Percentiles rank a stretch among this genome's conserved stretches.
phyloP scores from a whole-genome alignment of 1,284 basidiomycete genomes.

The Prillingera fragicola region DNA sequence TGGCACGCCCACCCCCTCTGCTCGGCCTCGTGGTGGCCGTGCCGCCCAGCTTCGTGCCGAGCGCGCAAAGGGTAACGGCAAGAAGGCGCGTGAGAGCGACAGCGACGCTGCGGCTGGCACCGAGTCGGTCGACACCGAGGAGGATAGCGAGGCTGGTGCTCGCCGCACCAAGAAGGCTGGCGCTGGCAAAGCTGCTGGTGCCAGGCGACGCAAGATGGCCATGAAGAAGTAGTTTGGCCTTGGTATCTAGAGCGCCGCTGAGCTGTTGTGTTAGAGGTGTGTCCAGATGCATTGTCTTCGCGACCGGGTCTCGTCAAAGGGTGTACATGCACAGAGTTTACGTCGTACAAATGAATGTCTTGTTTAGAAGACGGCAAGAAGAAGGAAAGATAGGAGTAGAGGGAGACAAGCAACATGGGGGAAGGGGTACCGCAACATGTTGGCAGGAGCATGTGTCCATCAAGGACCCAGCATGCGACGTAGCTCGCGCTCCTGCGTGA shows the following conservation, averaged over 20 bases:
- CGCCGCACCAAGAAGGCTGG: slow-evolving; percentile 34
- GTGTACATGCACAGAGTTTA: no score
- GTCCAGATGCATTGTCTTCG: no score
- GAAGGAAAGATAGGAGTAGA: no score
- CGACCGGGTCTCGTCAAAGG: no score
- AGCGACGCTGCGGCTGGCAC: slow-evolving; percentile 1
- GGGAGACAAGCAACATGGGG: no score
- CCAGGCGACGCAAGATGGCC: slow-evolving; percentile 41
- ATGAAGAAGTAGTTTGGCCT: slow-evolving; percentile 38
- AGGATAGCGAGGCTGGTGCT: slow-evolving; percentile 2
- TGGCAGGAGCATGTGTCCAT: no score
- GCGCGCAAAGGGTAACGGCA: slow-evolving; percentile 4
- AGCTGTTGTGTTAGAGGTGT: no score
- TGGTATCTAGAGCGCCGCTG: no score
- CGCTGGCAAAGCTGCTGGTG: slow-evolving; percentile 36
- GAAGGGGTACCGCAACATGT: no score
- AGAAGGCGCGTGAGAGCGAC: background rate
- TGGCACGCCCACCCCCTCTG: slow-evolving; percentile 2
- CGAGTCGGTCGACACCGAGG: background rate
- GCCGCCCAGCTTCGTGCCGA: slow-evolving; percentile 19
- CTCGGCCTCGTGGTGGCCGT: slow-evolving; percentile 3
- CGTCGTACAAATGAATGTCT: no score
- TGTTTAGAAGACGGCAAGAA: no score
- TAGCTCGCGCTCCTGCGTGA: slow-evolving; percentile 35
- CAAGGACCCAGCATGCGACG: slow-evolving; percentile 30